Base-by-base conservation (phyloP, 257 asterid genomes). In the Solanum etuberosum region DNA sequence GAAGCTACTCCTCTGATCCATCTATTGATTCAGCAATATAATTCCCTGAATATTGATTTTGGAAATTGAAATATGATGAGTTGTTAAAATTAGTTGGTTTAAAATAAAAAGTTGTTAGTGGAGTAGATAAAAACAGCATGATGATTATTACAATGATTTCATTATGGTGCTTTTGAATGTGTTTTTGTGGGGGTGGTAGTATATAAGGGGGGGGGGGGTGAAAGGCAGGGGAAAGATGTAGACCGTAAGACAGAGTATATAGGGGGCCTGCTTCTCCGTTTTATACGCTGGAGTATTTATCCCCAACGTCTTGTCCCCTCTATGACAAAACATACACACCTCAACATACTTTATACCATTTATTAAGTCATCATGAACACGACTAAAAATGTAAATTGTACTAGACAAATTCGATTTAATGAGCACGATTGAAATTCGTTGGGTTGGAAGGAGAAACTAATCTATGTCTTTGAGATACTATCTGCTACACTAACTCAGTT, bases 71-170 rank as follows among this genome's bases (percentile, higher is more conserved):
- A 61, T 61, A 61, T 5, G 31, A 61, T 23, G 29, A 23, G 68
- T 10, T 61, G 29, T 61, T 23, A 61, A n/a, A 20, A n/a, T n/a
- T n/a, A n/a, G n/a, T n/a, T 16, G 16, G 21, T 51, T 18, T 2
- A 1, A 16, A 27, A 6, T 67, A 29, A 29, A 3, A 21, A 61
- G 70, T n/a, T 12, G 15, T 38, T 86, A 86, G 73, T 74, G 35
- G 82, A 84, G 70, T 70, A 89, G 65, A 86, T 65, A 65, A 42
- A 87, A 54, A 83, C 85, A 20, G 10, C 43, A 85, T 88, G 90
- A 88, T 89, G 91, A 87, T 42, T n/a, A 87, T 32, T n/a, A 71
- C 78, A 87, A 89, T 89, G 88, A 89, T 89, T 89, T 87, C 76
- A 43, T 84, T 86, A 9, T 81, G 68, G 85, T 80, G 85, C 25